Evolutionary conservation across 2,329 filamentous ascomycete genomes (phyloP).

Genomic region (Botrytis porri): DNA sequence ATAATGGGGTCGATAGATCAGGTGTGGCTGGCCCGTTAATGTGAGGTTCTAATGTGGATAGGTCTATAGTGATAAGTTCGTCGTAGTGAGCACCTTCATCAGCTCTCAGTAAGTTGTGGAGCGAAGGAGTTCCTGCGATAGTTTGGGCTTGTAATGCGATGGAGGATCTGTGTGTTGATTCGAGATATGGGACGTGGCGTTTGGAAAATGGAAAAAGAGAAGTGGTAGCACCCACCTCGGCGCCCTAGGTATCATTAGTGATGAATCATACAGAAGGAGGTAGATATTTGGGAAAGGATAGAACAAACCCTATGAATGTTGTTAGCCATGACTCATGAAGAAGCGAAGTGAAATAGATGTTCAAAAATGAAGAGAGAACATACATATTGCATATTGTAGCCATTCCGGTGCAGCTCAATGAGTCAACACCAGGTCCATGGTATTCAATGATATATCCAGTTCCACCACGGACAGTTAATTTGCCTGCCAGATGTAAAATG

Average conservation of each 20-base stretch:
- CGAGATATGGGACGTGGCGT: constrained; percentile 79
- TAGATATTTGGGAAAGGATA: neutral
- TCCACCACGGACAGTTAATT: constrained; percentile 87
- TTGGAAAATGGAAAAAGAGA: constrained; percentile 79
- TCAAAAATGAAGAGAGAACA: neutral
- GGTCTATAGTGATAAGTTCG: constrained; percentile 83
- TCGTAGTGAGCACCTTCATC: constrained; percentile 86
- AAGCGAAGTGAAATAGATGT: neutral
- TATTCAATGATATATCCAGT: constrained; percentile 96
- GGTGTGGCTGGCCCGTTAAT: constrained; percentile 98
- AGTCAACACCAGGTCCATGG: constrained; percentile 83
- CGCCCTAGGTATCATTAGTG: constrained; percentile 41
- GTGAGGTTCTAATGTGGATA: constrained; percentile 87
- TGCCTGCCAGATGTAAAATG: constrained; percentile 84
- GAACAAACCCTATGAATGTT: neutral
- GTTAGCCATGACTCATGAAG: neutral
- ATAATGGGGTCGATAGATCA: constrained; percentile 89
- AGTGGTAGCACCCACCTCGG: constrained; percentile 87
- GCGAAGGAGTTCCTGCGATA: constrained; percentile 34
- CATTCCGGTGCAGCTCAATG: constrained; percentile 89
- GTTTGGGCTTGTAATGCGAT: constrained; percentile 37
- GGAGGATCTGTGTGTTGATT: constrained; percentile 71
- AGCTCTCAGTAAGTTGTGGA: constrained; percentile 67
- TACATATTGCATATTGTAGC: constrained; percentile 81
- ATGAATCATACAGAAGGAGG: neutral